These are phyloP conservation scores for Aphanomyces invadans DNA, from an alignment of 352 stramenopile genomes.

Conservation along the genomic window DNA sequence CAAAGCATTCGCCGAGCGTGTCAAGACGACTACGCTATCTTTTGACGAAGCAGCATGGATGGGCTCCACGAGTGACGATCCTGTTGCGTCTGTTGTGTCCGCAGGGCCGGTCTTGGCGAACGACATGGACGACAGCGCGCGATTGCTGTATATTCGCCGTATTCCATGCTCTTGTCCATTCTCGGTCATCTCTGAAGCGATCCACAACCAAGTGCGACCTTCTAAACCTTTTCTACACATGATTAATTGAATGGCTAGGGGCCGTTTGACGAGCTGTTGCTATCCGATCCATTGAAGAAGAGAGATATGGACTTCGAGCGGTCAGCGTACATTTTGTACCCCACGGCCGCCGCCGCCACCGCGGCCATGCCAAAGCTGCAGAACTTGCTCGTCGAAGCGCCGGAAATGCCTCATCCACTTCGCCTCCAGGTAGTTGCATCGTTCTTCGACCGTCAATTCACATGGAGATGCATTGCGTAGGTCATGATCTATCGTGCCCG, in stretches of 20 bases:
- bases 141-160: slow-evolving; percentile 70
- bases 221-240: neutral
- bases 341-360: slow-evolving; percentile 49
- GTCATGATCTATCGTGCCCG: slow-evolving; percentile 62
- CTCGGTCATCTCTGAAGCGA: slow-evolving; percentile 56
- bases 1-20: slow-evolving; percentile 63
- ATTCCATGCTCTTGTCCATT: slow-evolving; percentile 73
- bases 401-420: slow-evolving; percentile 63
- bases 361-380: slow-evolving; percentile 79
- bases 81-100: neutral
- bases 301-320: slow-evolving; percentile 78
- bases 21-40: slow-evolving; percentile 47
- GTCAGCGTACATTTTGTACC: slow-evolving; percentile 80
- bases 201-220: slow-evolving; percentile 75
- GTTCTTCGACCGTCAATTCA: no score
- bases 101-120: slow-evolving; percentile 65
- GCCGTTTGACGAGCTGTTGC: slow-evolving; percentile 63
- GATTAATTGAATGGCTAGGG: slow-evolving; percentile 33
- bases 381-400: slow-evolving; percentile 78
- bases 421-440: slow-evolving; percentile 61
- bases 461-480: no score
- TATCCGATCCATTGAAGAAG: slow-evolving; percentile 83
- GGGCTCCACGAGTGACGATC: no score
- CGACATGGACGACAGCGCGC: slow-evolving; percentile 66
- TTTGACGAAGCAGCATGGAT: slow-evolving; percentile 55